Evolutionary conservation across 306 rosid species (phyloP), one percentile per base, ranked within the genome.

Genomic region (Canavalia ensiformis): DNA sequence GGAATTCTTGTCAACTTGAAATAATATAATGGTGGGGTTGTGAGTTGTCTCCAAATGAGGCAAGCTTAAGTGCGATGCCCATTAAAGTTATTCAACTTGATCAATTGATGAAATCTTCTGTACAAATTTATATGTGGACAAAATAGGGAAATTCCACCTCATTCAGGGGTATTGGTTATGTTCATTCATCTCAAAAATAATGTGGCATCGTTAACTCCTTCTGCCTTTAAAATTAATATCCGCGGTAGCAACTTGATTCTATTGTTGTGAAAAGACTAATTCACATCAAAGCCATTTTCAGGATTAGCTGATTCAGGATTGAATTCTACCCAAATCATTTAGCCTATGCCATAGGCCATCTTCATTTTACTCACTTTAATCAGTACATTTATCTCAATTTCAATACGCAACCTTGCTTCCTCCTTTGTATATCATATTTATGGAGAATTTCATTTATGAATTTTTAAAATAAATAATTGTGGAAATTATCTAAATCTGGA

Each of bases 21-120:
- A 65, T 60, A 55, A 67, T 79, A 57, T 73, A 80, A 78, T 78
- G 82, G 74, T 81, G 87, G 83, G 67, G 81, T 75, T 71, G 78
- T 84, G 80, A 67, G 85, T 78, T 77, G 82, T 85, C 89, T 87
- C 89, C 84, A 74, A 82, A 80, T 56, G 59, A 33, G 81, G 81
- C 83, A 84, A 84, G 35, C 55, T 33, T 81, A 76, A 88, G 90
- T 90, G 94, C 70, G 7, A 50, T 76, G 44, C 69, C 91, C 89
- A 88, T 76, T 73, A 60, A 82, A 67, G 47, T 74, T 66, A 33
- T 67, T 49, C 80, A 81, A 70, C 76, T 9, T 28, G 0, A 74
- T 78, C 39, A 57, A 80, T 71, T 83, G 74, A 82, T 79, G 69
- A 83, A 76, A 31, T 4, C 4, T 31, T 55, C 74, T 75, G 68